A percentile compares a stretch with the other conserved stretches of the same genome.
Conservation (phyloP, 2,329 filamentous ascomycete genomes). For the Lachnellula arida region DNA sequence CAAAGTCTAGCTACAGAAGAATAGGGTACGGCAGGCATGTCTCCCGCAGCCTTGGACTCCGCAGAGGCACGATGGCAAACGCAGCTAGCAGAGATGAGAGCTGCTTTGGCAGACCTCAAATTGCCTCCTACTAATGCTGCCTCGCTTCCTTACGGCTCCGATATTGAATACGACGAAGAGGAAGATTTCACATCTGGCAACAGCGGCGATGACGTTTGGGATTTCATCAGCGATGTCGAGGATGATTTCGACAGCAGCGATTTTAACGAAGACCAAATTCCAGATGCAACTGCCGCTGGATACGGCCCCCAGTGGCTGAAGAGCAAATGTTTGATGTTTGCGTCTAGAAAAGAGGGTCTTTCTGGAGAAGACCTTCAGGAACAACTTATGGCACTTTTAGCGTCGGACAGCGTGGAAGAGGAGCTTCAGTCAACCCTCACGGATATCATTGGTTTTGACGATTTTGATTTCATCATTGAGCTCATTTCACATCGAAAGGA, state of each 20-base stretch:
- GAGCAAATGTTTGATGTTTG: conserved; percentile 62
- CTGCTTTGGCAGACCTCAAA: conserved; percentile 70
- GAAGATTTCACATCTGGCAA: conserved; percentile 48
- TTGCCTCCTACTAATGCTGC: conserved; percentile 42
- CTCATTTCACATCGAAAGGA: conserved; percentile 73
- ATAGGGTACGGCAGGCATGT: conserved; percentile 8
- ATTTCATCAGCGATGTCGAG: conserved; percentile 75
- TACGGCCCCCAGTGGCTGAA: conserved; percentile 68
- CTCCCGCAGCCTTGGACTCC: conserved; percentile 16
- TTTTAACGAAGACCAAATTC: conserved; percentile 43
- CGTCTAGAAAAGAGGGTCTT: conserved; percentile 60
- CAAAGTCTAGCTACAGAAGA: not conserved
- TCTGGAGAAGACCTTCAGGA: conserved; percentile 66
- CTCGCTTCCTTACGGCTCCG: conserved; percentile 47
- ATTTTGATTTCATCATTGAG: conserved; percentile 88
- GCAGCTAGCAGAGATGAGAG: conserved; percentile 81
- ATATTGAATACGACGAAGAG: conserved; percentile 62
- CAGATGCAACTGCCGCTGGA: conserved; percentile 23
- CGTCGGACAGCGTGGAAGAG: conserved; percentile 65
- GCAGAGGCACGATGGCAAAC: conserved; percentile 70
- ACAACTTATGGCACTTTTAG: conserved; percentile 71
- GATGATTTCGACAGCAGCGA: conserved; percentile 64
- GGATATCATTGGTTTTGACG: conserved; percentile 87
- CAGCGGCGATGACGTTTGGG: conserved; percentile 82
- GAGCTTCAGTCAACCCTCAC: conserved; percentile 88